Conservation (phyloP, 2,329 filamentous ascomycete species). For the Xylariaceae sp. region DNA sequence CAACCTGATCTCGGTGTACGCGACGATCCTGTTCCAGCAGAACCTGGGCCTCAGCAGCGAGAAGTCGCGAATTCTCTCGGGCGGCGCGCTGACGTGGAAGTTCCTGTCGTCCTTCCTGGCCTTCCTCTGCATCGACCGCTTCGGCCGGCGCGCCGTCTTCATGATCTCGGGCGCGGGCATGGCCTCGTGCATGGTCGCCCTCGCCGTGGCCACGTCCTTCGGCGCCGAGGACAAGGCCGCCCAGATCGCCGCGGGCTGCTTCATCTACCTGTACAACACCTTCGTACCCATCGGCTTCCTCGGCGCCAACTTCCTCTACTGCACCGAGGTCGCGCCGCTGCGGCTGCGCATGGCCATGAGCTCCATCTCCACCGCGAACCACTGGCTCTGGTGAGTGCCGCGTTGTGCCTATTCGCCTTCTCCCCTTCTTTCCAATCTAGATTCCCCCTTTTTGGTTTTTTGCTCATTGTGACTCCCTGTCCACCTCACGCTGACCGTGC, state of each 20-base stretch:
- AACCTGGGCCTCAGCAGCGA: slow-evolving; percentile 32
- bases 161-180: slow-evolving; percentile 45
- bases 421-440: no score
- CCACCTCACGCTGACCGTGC: slow-evolving; percentile 1
- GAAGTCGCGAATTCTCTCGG: slow-evolving; percentile 33
- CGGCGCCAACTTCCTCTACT: slow-evolving; percentile 53
- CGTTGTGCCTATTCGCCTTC: no score
- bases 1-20: slow-evolving; percentile 41
- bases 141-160: slow-evolving; percentile 43
- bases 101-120: slow-evolving; percentile 36
- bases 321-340: slow-evolving; percentile 48
- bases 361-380: slow-evolving; percentile 46
- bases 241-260: slow-evolving; percentile 44
- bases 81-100: slow-evolving; percentile 48
- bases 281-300: slow-evolving; percentile 54
- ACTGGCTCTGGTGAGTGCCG: slow-evolving; percentile 42
- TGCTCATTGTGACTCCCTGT: no score
- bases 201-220: slow-evolving; percentile 45
- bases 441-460: background rate
- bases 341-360: slow-evolving; percentile 46
- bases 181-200: slow-evolving; percentile 44
- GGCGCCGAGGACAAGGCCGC: slow-evolving; percentile 35
- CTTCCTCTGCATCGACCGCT: slow-evolving; percentile 42
- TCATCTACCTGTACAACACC: slow-evolving; percentile 53
- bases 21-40: slow-evolving; percentile 31